Percentiles rank a stretch among this genome's conserved stretches.
phyloP scores from a whole-genome alignment of 2,329 filamentous ascomycete species.

The Colletotrichum paranaense region DNA sequence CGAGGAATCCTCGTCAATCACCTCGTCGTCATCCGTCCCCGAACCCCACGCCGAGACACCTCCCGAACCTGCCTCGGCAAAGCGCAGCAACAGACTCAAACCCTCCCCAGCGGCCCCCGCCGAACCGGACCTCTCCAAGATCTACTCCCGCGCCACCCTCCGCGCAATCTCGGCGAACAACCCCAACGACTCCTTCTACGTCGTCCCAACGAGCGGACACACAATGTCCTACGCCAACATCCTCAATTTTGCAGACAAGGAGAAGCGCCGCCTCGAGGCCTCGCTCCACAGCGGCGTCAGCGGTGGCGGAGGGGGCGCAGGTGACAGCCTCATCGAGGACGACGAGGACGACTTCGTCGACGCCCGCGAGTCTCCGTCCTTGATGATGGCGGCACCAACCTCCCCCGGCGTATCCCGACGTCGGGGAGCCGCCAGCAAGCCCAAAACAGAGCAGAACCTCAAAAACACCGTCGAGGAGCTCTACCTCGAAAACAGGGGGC shows the following conservation, averaged over 20 bases:
- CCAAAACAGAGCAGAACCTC: constrained; percentile 54
- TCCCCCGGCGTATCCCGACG: constrained; percentile 53
- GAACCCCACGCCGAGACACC: constrained; percentile 43
- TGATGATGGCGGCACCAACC: constrained; percentile 49
- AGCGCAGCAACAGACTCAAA: constrained; percentile 51
- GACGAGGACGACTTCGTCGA: constrained; percentile 91
- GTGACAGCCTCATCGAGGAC: constrained; percentile 64
- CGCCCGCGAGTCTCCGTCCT: constrained; percentile 73
- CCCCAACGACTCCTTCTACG: constrained; percentile 86
- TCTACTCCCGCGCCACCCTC: constrained; percentile 88
- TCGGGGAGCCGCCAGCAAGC: constrained; percentile 43
- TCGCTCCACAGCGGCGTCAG: constrained; percentile 52
- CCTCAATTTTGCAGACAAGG: constrained; percentile 75
- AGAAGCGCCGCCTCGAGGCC: constrained; percentile 69
- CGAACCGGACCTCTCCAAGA: constrained; percentile 82
- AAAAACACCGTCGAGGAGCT: constrained; percentile 87
- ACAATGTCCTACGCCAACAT: constrained; percentile 96
- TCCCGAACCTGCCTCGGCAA: constrained; percentile 51
- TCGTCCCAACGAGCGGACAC: constrained; percentile 91
- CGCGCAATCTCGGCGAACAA: constrained; percentile 77
- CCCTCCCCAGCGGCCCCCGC: constrained; percentile 43
- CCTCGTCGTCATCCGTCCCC: constrained; percentile 13
- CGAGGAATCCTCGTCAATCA: constrained; percentile 54
- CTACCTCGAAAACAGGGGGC: constrained; percentile 85
- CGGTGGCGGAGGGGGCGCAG: constrained; percentile 25